A percentile compares a stretch with the other conserved stretches of the same genome.
These are phyloP conservation scores for Platanthera zijinensis DNA, from an alignment of 106 monocot species.

Conservation along the genomic window DNA sequence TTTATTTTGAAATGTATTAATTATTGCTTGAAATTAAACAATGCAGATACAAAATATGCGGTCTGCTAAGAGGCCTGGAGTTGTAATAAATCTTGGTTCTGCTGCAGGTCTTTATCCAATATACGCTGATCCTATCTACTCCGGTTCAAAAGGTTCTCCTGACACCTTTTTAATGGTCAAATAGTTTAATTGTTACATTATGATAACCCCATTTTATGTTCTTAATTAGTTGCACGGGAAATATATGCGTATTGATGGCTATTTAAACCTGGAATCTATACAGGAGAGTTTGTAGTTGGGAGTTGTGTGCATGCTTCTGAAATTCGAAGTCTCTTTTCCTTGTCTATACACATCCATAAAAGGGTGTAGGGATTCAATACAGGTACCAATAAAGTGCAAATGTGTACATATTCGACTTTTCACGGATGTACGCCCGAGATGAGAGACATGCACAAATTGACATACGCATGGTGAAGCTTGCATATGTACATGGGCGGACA, in stretches of 20 bases:
- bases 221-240: not conserved
- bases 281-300: not conserved
- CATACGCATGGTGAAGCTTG: too few relatives aligned
- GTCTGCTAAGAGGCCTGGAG: slow-evolving; percentile 48
- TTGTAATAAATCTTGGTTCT: slow-evolving; percentile 89
- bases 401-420: too few relatives aligned
- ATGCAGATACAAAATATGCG: slow-evolving; percentile 71
- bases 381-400: too few relatives aligned
- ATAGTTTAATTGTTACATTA: not conserved
- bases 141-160: slow-evolving; percentile 73
- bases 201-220: not conserved
- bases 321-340: too few relatives aligned
- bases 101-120: slow-evolving; percentile 78
- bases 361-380: too few relatives aligned
- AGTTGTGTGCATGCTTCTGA: not conserved
- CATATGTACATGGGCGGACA: too few relatives aligned
- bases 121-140: slow-evolving; percentile 57
- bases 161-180: not conserved
- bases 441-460: too few relatives aligned
- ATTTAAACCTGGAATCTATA: not conserved
- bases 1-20: not conserved
- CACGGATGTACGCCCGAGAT: too few relatives aligned
- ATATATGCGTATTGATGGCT: not conserved
- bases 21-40: not conserved
- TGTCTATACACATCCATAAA: too few relatives aligned